Base-by-base conservation (phyloP, 2,329 filamentous ascomycete genomes). In the Ophiostoma perfectum region DNA sequence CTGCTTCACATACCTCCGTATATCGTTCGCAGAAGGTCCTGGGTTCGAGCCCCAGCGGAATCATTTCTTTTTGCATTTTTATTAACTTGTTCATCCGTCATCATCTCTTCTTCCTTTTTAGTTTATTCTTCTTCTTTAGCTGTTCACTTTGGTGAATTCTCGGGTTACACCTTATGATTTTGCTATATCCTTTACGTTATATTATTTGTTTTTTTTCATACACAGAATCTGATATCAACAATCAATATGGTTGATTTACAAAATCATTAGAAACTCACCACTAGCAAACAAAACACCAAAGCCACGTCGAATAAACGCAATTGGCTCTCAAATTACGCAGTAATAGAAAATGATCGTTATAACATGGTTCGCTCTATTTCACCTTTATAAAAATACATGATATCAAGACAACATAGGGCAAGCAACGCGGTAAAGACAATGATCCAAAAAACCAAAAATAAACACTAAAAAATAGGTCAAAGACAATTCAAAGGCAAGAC, bases 41-140 rank as follows among this genome's bases (percentile, higher is more conserved):
- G 64, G 64, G 64, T 66, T 66, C 64, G 64, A 66, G 45, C 64
- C 64, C 64, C 64, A 66, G 64, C 64, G 64, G 64, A 66, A 55
- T 52, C 64, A 66, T 66, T 66, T 42, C 27, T 63, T 63, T 44
- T 63, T 63, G 39, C 39, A 18, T 63, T 62, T 62, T 60, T 12
- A 7, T 6, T 3, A 36, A 11, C 18, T 8, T 42, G 3, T 41
- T n/a, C n/a, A n/a, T 63, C 42, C 18, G 38, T 27, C 27, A 27
- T 27, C 27, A 14, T 18, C 18, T 41, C 18, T 18, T 7, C 3
- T 42, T 11, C 49, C n/a, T 27, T 27, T 27, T 27, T 27, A 27
- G 27, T 27, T 27, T 27, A 27, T 27, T 27, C 27, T 27, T 27
- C 27, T 27, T 27, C 27, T 27, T 27, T 2, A 27, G 27, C 27